phyloP scores from a whole-genome alignment of 257 asterid genomes.

The Solanum neorickii region DNA sequence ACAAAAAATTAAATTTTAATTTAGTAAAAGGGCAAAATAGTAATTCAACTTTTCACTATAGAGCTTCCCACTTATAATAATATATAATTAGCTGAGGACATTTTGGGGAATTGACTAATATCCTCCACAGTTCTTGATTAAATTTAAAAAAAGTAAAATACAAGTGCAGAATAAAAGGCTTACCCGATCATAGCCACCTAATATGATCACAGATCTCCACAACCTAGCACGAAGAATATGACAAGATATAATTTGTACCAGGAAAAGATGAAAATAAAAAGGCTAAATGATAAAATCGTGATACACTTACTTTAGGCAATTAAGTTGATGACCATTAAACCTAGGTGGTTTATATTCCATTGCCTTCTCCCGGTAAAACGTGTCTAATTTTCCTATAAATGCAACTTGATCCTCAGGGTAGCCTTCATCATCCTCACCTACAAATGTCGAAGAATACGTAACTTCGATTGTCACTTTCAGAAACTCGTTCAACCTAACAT shows the following conservation, averaged over 20 bases:
- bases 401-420: slow-evolving; percentile 67
- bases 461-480: slow-evolving; percentile 4
- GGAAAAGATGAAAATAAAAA: background rate
- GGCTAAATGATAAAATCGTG: background rate
- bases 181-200: slow-evolving; percentile 97
- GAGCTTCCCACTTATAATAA: no score
- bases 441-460: slow-evolving; percentile 6
- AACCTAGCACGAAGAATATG: slow-evolving; percentile 34
- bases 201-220: slow-evolving; percentile 66
- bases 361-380: slow-evolving; percentile 47
- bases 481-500: slow-evolving; percentile 1
- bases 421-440: slow-evolving; percentile 50
- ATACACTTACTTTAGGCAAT: slow-evolving; percentile 53
- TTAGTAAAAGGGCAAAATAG: no score
- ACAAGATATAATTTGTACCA: background rate
- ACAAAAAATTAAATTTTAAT: no score
- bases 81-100: background rate
- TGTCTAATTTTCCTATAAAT: slow-evolving; percentile 61
- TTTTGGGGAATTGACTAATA: background rate
- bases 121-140: background rate
- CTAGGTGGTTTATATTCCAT: slow-evolving; percentile 78
- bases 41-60: no score
- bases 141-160: background rate
- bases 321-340: slow-evolving; percentile 78
- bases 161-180: background rate